Conservation (phyloP, 306 rosid species). For the Trifolium fragiferum region DNA sequence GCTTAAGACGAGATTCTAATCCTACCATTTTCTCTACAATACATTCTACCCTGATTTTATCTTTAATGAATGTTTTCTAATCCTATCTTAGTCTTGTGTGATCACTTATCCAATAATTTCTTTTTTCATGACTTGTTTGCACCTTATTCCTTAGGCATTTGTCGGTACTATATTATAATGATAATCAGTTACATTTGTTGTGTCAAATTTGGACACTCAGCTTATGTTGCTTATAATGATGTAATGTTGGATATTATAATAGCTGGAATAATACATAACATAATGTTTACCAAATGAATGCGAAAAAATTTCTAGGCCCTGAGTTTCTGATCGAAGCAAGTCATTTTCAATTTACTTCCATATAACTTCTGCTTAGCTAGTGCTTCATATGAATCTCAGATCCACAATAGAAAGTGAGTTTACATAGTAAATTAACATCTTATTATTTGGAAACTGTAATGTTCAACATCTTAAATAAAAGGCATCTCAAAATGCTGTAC, state of each 20-base stretch:
- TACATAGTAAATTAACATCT: background rate
- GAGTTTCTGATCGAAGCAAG: slow-evolving; percentile 12
- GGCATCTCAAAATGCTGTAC: slow-evolving; percentile 6
- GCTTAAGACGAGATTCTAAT: background rate
- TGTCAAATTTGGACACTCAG: slow-evolving; percentile 17
- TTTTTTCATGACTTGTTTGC: slow-evolving; percentile 6
- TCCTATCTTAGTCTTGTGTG: background rate
- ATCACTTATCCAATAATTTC: slow-evolving; percentile 7
- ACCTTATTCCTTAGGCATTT: background rate
- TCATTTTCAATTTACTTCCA: slow-evolving; percentile 26
- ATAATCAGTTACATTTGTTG: background rate
- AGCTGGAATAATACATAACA: background rate
- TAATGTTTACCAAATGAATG: background rate
- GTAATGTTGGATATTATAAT: slow-evolving; percentile 22
- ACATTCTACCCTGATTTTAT: background rate
- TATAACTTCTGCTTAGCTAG: background rate
- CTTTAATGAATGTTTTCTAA: background rate
- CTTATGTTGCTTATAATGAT: slow-evolving; percentile 31
- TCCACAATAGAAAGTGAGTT: background rate
- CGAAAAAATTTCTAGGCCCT: slow-evolving; percentile 7
- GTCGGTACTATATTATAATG: background rate
- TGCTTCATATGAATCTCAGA: slow-evolving; percentile 29
- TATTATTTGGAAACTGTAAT: background rate
- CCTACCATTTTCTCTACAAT: slow-evolving; percentile 4
- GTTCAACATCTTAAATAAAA: background rate